Evolutionary conservation across 2,329 filamentous ascomycete genomes (phyloP), one percentile per base, ranked within the genome.

Genomic region (Fusarium longipes): DNA sequence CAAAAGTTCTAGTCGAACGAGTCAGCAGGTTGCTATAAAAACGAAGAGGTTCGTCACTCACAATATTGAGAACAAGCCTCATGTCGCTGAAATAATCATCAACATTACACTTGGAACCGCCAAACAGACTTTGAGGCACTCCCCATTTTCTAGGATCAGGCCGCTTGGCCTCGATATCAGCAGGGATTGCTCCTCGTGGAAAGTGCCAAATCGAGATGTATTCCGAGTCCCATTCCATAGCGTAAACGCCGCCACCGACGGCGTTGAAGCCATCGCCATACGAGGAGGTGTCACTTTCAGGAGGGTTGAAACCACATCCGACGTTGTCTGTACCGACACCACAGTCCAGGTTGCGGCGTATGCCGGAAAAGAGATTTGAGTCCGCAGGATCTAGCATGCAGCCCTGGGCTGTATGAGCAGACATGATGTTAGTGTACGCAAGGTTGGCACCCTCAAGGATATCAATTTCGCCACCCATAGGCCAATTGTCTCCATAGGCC

Each of bases 141-240:
- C 89, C 90, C 93, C 93, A 96, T 17, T 74, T 77, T 1, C 78
- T 76, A 0, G 92, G 91, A 38, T 90, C 80, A 0, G 92, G 93
- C 8, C 71, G 80, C 54, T 80, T 86, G 30, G 78, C 77, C 6
- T 79, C 76, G 48, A 95, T 89, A 73, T 96, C 89, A 1, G 77
- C 73, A 0, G 93, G 93, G 38, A 94, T 86, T 10, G 77, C 75
- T 29, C 78, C 79, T n/a, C 90, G 86, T 3, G 88, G 81, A 77
- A 93, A 96, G 81, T 92, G 91, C 88, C 90, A 96, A 65, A 96
- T 82, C 56, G 84, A 88, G 75, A 96, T 91, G 56, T 84, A 85
- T 2, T 86, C 78, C 11, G 82, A 79, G 48, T 89, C 89, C 91
- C 92, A 96, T 71, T 90, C 83, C 68, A 90, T 85, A 8, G 88